Base-by-base conservation (phyloP, 148 eudicot species). In the Bassia scoparia region DNA sequence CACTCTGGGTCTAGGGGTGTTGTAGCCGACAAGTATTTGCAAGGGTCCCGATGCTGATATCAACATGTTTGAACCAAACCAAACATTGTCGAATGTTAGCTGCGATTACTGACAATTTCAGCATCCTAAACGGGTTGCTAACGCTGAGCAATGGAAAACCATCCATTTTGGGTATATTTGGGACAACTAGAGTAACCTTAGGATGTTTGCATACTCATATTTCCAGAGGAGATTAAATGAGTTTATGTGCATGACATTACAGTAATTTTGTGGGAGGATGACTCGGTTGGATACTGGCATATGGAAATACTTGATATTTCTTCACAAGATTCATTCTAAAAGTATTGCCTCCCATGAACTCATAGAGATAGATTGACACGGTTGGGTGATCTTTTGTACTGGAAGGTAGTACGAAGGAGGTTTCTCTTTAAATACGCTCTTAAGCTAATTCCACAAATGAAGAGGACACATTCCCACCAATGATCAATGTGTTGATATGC, bases 21-120 rank as follows among this genome's bases (percentile, higher is more conserved):
- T 71, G 0, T n/a, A 11, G 64, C 0, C 6, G n/a, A 2, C 2
- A 71, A 71, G 11, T 55, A 53, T n/a, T 33, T 69, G 61, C 26
- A 31, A 52, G 18, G 61, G 72, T 0, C n/a, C n/a, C 30, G 72
- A 18, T 68, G 72, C 3, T n/a, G 72, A 68, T 29, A 13, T 68
- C 0, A 21, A 50, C n/a, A 70, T 70, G 73, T 70, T 54, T 20
- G 30, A 35, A 35, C 49, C 63, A 1, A 24, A 5, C 2, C 15
- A 31, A 7, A 27, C 3, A 7, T 3, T 48, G 43, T 48, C 14
- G 20, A 48, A 48, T 12, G 14, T 12, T 7, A 9, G 14, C 16
- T 17, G 20, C 3, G 52, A 48, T 48, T 12, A 17, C 14, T 13
- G 14, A 48, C 4, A 48, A 48, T 48, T 15, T 17, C 14, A 12